Evolutionary conservation across 441 rosid genomes (phyloP), one percentile per base, ranked within the genome.

Genomic region (Omphalea diandra): DNA sequence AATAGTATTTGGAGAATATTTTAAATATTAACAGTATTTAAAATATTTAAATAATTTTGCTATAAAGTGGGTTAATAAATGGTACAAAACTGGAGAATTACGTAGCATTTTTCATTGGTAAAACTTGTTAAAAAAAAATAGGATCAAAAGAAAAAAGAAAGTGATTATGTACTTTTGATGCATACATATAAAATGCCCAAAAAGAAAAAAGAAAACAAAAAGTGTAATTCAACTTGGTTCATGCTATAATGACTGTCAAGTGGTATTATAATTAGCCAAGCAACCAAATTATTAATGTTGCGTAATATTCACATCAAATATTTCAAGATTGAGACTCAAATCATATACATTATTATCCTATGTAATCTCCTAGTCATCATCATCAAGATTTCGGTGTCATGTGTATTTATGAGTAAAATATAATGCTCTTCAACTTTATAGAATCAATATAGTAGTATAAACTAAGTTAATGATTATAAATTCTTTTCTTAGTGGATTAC

Each of bases 271-370:
- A 18, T 50, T 32, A 15, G 14, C 33, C 10, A 61, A 20, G 53
- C 38, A 67, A 75, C 43, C n/a, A 32, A 27, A 54, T n/a, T n/a
- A 54, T 54, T 26, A 54, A 54, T 54, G 59, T 54, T 54, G 59
- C 59, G 32, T 54, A 54, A 54, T 14, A 54, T 54, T 54, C 59
- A 54, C 59, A 54, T 26, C 35, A 54, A 27, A 54, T 54, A 54
- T 54, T 9, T 11, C 6, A 54, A 26, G 18, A 22, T 52, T 52
- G 27, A 2, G 3, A 7, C n/a, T 3, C 15, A 24, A 26, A 54
- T 22, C 4, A 54, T 27, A 7, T 40, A 40, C 44, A 10, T 10
- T 1, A 40, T 40, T 40, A 40, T 40, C 12, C 44, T 54, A 54
- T 35, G 8, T 59, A 15, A 9, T 27, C 2, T 40, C 15, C 7